A percentile compares a stretch with the other conserved stretches of the same genome.
Evolutionary conservation across 345 rosid genomes (phyloP).

Genomic region (Abelmoschus esculentus): DNA sequence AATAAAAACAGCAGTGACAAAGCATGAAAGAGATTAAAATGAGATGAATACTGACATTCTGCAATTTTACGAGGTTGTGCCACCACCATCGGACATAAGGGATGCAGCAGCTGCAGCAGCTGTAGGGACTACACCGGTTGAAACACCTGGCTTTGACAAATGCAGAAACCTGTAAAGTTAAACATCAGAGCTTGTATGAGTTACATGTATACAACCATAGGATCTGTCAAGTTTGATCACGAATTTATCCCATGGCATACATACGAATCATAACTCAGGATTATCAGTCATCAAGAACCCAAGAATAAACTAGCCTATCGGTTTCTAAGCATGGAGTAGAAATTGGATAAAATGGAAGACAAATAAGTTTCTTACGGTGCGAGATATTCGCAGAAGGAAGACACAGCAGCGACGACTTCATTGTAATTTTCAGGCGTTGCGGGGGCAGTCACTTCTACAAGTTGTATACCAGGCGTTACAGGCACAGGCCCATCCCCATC

Average conservation of each 20-base stretch:
- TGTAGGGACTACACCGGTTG: slow-evolving; percentile 86
- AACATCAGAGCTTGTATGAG: background rate
- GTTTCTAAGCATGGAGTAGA: background rate
- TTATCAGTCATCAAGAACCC: background rate
- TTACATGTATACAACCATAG: background rate
- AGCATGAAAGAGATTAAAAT: background rate
- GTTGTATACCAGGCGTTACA: slow-evolving; percentile 91
- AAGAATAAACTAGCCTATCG: background rate
- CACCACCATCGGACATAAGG: slow-evolving; percentile 96
- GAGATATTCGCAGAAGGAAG: slow-evolving; percentile 91
- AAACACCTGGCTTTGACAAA: slow-evolving; percentile 77
- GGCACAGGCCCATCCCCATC: slow-evolving; percentile 69
- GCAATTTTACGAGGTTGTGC: slow-evolving; percentile 38
- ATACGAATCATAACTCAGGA: background rate
- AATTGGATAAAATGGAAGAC: background rate
- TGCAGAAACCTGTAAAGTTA: slow-evolving; percentile 63
- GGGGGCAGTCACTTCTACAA: slow-evolving; percentile 93
- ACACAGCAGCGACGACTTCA: slow-evolving; percentile 66
- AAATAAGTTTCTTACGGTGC: slow-evolving; percentile 57
- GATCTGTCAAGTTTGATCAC: background rate
- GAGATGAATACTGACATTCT: background rate
- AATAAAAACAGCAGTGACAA: background rate
- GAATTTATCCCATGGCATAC: background rate
- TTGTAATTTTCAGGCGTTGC: slow-evolving; percentile 75
- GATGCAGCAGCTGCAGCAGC: slow-evolving; percentile 97